A percentile compares a stretch with the other conserved stretches of the same genome.
Conservation (phyloP, 164 flowering plant genomes). For the Stephania cephalantha region DNA sequence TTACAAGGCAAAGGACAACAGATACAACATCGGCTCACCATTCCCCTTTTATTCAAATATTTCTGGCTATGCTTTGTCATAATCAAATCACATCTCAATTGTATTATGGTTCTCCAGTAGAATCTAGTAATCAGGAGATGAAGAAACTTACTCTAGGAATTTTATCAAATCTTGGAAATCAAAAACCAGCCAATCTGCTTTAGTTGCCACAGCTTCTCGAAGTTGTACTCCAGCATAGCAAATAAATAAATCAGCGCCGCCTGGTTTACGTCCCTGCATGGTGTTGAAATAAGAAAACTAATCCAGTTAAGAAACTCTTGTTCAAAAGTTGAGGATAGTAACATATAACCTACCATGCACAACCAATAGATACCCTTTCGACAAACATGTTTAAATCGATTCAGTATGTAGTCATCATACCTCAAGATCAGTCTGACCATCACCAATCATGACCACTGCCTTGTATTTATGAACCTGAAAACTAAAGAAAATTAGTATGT, state of each 20-base stretch:
- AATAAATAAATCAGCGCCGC: constrained; percentile 87
- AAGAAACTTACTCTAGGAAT: constrained; percentile 40
- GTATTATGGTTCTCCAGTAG: background rate
- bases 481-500: constrained; percentile 11
- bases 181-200: constrained; percentile 92
- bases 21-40: background rate
- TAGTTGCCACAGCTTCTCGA: constrained; percentile 73
- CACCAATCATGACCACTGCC: constrained; percentile 89
- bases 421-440: constrained; percentile 98
- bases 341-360: no score
- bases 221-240: constrained; percentile 90
- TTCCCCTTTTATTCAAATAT: background rate
- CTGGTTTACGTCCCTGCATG: constrained; percentile 76
- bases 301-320: background rate
- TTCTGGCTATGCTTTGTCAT: background rate
- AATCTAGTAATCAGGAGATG: background rate
- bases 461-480: constrained; percentile 70
- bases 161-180: constrained; percentile 62
- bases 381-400: background rate
- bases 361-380: background rate
- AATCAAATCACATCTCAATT: background rate
- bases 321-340: background rate
- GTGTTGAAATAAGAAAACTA: background rate
- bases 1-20: background rate
- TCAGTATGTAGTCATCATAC: constrained; percentile 30